Evolutionary conservation across 768 basidiomycete species (phyloP), one percentile per base, ranked within the genome.

Genomic region (Lactarius vividus): DNA sequence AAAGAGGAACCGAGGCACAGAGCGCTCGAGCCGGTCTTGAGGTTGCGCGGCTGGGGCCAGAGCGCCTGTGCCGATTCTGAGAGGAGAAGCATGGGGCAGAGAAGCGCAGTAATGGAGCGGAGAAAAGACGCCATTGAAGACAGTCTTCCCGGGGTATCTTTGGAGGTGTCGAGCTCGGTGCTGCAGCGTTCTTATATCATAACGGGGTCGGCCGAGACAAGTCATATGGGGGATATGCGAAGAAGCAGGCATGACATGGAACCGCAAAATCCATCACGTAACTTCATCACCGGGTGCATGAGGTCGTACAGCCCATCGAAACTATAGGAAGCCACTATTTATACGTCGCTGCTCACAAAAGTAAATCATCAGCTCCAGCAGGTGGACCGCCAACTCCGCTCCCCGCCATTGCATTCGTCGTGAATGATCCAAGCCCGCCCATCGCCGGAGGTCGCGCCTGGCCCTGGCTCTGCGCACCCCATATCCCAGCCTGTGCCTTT

Each of bases 401-500:
- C 15, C 72, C 69, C 33, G 57, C 62, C n/a, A 66, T 60, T 49
- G 71, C n/a, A 46, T 69, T 52, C 55, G 72, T 71, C 15, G 67
- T 72, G 37, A 75, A 75, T 13, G 75, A 69, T 2, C 74, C 75
- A 39, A 76, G 75, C 10, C 67, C 72, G 4, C 71, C 60, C 40
- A 40, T 58, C 54, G 73, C 71, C n/a, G 70, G 66, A 4, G 73
- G 69, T 57, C 70, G 73, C 7, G 11, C 31, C 33, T 61, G 61
- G 23, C 26, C 46, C 68, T 70, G 71, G 55, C 57, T 62, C 49
- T 70, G 70, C 2, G 72, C 64, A 4, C 89, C 92, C 95, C 95
- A 97, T 39, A 97, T 83, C 11, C 85, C 85, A 26, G 88, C 86
- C 73, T 83, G 84, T 3, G 87, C 83, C 79, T 95, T 94, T 79